Base-by-base conservation (phyloP, 768 basidiomycete species). In the Tephrocybe rancida region DNA sequence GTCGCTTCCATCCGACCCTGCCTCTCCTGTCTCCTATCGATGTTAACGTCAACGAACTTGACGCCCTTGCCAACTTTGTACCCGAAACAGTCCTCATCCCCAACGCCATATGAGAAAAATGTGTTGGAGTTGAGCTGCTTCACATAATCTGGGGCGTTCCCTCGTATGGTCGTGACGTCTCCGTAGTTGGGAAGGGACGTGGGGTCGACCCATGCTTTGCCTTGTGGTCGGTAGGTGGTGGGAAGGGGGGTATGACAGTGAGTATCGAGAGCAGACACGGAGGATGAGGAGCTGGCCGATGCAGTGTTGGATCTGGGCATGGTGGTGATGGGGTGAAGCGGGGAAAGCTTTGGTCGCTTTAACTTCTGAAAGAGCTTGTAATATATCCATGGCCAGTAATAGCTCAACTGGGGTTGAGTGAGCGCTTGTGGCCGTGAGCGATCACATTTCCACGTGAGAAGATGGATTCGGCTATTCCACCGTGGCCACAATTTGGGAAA, bases 91-190 rank as follows among this genome's bases (percentile, higher is more conserved):
- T 83, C 80, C 50, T 77, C 75, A 49, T 77, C 75, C 13, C 86
- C 87, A 18, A 88, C 84, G n/a, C 88, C 88, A 56, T 89, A 90
- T 19, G 80, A 75, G 54, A 79, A 80, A 66, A 84, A 84, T 0
- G 84, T 86, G 67, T 88, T 88, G 57, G 82, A 74, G 52, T 78
- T 82, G 51, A 90, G 76, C 55, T 84, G 85, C 60, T 89, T 89
- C 50, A 86, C 78, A 58, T 75, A 79, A 59, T 75, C 70, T 1
- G 86, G 77, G 4, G 80, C 85, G 59, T 86, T 88, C 4, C 88
- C 88, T n/a, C 70, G 66, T 61, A 88, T 83, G 25, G 73, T 64
- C 19, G 82, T 77, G 27, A 78, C 72, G 60, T 86, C 81, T 30
- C 78, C 80, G 61, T 78, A 75, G 64, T 83, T 68, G n/a, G 85